A percentile compares a stretch with the other conserved stretches of the same genome.
Conservation (phyloP, 768 basidiomycete genomes). For the Leccinum imitatum region DNA sequence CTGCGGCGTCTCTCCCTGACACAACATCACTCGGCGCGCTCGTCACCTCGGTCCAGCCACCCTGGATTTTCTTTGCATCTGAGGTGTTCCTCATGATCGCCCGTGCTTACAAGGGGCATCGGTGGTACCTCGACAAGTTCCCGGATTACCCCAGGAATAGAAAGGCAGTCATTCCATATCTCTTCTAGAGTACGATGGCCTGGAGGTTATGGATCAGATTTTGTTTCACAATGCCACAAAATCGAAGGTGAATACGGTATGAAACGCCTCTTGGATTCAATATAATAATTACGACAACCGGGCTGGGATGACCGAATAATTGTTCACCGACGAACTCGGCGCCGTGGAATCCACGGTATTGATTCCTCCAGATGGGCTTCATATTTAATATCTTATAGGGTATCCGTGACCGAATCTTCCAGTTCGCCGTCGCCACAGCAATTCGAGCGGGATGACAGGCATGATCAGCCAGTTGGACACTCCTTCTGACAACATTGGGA, state of each 20-base stretch:
- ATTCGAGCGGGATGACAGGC: neutral
- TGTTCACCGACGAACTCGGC: neutral
- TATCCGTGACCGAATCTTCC: neutral
- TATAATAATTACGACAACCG: neutral
- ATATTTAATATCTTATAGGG: neutral
- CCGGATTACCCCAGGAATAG: constrained; percentile 78
- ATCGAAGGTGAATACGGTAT: neutral
- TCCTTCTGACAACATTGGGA: neutral
- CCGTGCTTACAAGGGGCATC: constrained; percentile 76
- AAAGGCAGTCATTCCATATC: constrained; percentile 75
- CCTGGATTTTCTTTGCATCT: constrained; percentile 74
- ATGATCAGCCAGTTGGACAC: neutral
- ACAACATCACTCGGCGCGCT: constrained; percentile 37
- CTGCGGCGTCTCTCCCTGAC: constrained; percentile 54
- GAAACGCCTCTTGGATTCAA: neutral
- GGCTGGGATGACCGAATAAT: neutral
- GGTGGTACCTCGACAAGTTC: constrained; percentile 83
- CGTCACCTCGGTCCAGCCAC: constrained; percentile 53
- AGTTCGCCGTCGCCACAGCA: neutral
- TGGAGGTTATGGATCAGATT: neutral
- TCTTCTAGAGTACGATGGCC: constrained; percentile 44
- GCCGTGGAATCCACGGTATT: neutral
- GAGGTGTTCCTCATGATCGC: constrained; percentile 82
- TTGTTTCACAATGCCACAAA: neutral
- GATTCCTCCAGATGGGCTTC: neutral